Percentiles rank a stretch among this genome's conserved stretches.
phyloP scores from a whole-genome alignment of 495 filamentous ascomycete species.

The Amniculicola lignicola region DNA sequence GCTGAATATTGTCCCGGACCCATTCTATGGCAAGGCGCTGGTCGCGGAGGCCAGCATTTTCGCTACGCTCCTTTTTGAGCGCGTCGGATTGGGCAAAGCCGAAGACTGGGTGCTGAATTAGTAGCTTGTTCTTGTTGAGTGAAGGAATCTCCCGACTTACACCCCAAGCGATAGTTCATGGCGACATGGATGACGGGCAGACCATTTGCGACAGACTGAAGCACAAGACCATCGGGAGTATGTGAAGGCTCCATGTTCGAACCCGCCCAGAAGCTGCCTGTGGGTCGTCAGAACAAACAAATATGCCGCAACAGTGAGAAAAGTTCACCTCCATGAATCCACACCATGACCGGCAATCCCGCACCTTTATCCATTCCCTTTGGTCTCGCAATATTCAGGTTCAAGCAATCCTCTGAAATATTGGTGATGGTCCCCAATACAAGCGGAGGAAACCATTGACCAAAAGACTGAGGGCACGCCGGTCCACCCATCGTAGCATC shows the following conservation, averaged over 20 bases:
- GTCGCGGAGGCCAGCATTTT: slow-evolving; percentile 56
- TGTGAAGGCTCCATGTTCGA: slow-evolving; percentile 15
- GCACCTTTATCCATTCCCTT: background rate
- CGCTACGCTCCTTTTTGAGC: slow-evolving; percentile 6
- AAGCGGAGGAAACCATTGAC: slow-evolving; percentile 9
- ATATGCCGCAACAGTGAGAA: background rate
- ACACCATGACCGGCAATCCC: slow-evolving; percentile 17
- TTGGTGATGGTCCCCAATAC: slow-evolving; percentile 5
- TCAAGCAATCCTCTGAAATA: slow-evolving; percentile 19
- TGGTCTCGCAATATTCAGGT: slow-evolving; percentile 15
- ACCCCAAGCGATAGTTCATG: slow-evolving; percentile 20
- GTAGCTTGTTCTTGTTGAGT: background rate
- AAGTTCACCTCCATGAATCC: slow-evolving; percentile 21
- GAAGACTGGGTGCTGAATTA: slow-evolving; percentile 2
- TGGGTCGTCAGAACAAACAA: background rate
- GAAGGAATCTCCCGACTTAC: background rate
- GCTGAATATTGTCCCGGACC: slow-evolving; percentile 26
- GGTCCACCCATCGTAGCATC: slow-evolving; percentile 5
- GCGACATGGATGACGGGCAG: slow-evolving; percentile 16
- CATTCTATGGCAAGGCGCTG: slow-evolving; percentile 51
- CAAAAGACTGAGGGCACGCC: slow-evolving; percentile 15
- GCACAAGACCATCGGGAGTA: slow-evolving; percentile 6
- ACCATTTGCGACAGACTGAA: slow-evolving; percentile 5
- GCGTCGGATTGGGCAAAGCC: slow-evolving; percentile 20
- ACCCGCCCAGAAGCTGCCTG: slow-evolving; percentile 21